Evolutionary conservation across 495 filamentous ascomycete species (phyloP).

Genomic region (Bathelium albidoporum): DNA sequence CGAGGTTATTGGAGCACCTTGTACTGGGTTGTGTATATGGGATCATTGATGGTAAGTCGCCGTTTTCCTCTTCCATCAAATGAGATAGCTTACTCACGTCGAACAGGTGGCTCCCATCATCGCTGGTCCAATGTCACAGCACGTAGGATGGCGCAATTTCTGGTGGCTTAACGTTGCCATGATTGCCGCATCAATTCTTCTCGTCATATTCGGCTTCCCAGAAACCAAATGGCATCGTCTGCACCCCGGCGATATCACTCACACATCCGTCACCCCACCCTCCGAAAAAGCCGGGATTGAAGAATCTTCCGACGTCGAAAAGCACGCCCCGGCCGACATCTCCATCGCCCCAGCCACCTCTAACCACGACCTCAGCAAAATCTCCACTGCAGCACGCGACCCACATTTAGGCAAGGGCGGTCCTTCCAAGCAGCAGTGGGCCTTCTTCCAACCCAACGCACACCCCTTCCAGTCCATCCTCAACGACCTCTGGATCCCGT

Average conservation of each 20-base stretch:
- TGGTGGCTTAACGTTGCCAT: constrained; percentile 48
- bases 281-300: constrained; percentile 12
- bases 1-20: constrained; percentile 55
- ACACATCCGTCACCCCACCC: constrained; percentile 11
- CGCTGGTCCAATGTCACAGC: constrained; percentile 46
- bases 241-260: constrained; percentile 22
- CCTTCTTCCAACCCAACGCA: constrained; percentile 36
- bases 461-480: constrained; percentile 34
- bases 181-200: constrained; percentile 36
- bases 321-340: constrained; percentile 17
- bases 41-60: constrained; percentile 31
- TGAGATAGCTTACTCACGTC: neutral
- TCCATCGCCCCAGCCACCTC: constrained; percentile 4
- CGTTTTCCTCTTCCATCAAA: neutral
- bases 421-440: constrained; percentile 47
- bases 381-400: constrained; percentile 23
- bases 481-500: constrained; percentile 42
- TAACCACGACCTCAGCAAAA: constrained; percentile 15
- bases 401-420: constrained; percentile 39
- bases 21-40: constrained; percentile 49
- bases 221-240: constrained; percentile 51
- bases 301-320: constrained; percentile 11
- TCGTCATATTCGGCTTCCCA: constrained; percentile 47
- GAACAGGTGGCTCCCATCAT: constrained; percentile 42
- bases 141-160: constrained; percentile 47